Evolutionary conservation across 2,329 filamentous ascomycete genomes (phyloP).

Genomic region (Dactylella cylindrospora): DNA sequence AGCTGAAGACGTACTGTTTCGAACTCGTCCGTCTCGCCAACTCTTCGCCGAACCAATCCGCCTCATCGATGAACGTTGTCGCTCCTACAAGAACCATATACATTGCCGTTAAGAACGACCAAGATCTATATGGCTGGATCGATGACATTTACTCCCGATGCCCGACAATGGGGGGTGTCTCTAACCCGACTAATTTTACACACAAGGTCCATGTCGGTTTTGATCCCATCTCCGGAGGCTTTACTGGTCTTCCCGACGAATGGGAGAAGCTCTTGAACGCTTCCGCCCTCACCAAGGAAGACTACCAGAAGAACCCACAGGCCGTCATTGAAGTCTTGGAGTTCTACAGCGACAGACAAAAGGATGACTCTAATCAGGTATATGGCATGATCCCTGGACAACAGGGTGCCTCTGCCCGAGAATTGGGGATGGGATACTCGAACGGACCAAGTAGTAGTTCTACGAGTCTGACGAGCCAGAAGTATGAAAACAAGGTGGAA

Average conservation of each 20-base stretch:
- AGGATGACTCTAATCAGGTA: conserved; percentile 63
- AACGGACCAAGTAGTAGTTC: conserved; percentile 5
- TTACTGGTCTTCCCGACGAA: conserved; percentile 89
- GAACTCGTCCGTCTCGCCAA: conserved; percentile 74
- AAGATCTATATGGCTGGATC: conserved; percentile 98
- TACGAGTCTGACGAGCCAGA: conserved; percentile 9
- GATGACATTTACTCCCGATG: conserved; percentile 96
- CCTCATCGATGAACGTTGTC: conserved; percentile 75
- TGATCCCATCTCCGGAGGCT: conserved; percentile 90
- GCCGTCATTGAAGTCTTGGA: conserved; percentile 68
- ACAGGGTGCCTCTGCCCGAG: conserved; percentile 56
- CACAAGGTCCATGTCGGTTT: conserved; percentile 97
- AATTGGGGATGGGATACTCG: conserved; percentile 48
- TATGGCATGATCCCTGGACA: conserved; percentile 67
- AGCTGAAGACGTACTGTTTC: conserved; percentile 87
- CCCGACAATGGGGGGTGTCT: conserved; percentile 95
- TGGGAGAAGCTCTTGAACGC: conserved; percentile 97
- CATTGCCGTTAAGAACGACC: conserved; percentile 90
- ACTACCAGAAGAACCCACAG: conserved; percentile 95
- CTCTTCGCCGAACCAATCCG: conserved; percentile 60
- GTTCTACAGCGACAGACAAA: conserved; percentile 70
- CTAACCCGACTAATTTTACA: conserved; percentile 96
- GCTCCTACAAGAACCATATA: conserved; percentile 79
- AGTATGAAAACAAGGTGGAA: conserved; percentile 48
- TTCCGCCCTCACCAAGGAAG: conserved; percentile 96